Evolutionary conservation across 2,329 filamentous ascomycete genomes (phyloP).

Genomic region (Apiospora hydei): DNA sequence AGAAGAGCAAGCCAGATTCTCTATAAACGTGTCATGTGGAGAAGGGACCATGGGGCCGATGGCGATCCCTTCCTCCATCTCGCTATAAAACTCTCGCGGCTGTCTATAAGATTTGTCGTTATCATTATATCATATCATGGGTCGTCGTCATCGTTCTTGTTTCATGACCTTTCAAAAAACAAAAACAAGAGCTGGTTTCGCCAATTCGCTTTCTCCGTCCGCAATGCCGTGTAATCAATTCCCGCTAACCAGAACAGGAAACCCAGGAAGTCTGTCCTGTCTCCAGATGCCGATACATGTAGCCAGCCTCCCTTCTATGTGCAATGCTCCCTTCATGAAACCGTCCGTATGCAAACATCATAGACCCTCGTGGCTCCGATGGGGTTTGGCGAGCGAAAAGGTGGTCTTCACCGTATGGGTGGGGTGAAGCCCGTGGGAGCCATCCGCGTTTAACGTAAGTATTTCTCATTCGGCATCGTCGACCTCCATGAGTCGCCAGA

Average conservation of each 20-base stretch:
- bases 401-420: not conserved
- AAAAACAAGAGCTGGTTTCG: slow-evolving; percentile 24
- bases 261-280: not conserved
- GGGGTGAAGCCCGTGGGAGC: not conserved
- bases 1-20: slow-evolving; percentile 8
- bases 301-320: not conserved
- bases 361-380: not conserved
- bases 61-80: not conserved
- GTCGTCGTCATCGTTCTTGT: slow-evolving; percentile 27
- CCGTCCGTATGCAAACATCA: not conserved
- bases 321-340: slow-evolving; percentile 7
- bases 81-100: not conserved
- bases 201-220: slow-evolving; percentile 5
- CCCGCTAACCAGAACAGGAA: not conserved
- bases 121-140: slow-evolving; percentile 29
- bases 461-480: slow-evolving; percentile 39
- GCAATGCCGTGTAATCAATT: not conserved
- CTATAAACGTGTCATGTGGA: slow-evolving; percentile 2
- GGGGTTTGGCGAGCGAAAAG: not conserved
- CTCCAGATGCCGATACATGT: not conserved
- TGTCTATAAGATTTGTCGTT: slow-evolving; percentile 27
- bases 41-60: not conserved
- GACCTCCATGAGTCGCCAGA: slow-evolving; percentile 43
- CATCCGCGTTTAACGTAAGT: not conserved
- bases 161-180: slow-evolving; percentile 28